A percentile compares a stretch with the other conserved stretches of the same genome.
phyloP scores from a whole-genome alignment of 805 yeast species.

The Kodamaea fukazawae region DNA sequence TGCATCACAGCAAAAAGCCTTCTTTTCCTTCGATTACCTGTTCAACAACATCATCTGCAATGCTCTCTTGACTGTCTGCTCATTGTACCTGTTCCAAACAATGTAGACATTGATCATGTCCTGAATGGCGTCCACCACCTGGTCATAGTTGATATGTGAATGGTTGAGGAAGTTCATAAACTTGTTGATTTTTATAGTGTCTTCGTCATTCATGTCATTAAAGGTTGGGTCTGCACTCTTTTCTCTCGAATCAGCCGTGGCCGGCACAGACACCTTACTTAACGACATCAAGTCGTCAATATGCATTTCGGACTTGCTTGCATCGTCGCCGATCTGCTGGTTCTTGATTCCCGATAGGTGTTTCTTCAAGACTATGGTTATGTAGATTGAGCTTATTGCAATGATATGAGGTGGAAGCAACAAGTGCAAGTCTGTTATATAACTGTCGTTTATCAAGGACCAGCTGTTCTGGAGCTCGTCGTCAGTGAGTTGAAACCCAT shows the following conservation, averaged over 20 bases:
- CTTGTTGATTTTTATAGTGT: slow-evolving; percentile 47
- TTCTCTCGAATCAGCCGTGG: slow-evolving; percentile 1
- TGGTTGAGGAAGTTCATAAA: slow-evolving; percentile 68
- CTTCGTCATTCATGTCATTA: slow-evolving; percentile 33
- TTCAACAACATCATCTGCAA: slow-evolving; percentile 42
- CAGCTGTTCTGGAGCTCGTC: slow-evolving; percentile 83
- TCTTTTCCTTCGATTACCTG: too few species aligned
- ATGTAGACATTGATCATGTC: slow-evolving; percentile 80
- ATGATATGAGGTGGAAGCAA: slow-evolving; percentile 86
- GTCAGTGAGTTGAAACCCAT: slow-evolving; percentile 41
- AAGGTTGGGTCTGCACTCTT: slow-evolving; percentile 14
- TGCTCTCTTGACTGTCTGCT: slow-evolving; percentile 50
- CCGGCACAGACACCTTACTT: slow-evolving; percentile 3
- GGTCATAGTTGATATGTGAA: slow-evolving; percentile 73
- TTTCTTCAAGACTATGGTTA: slow-evolving; percentile 61
- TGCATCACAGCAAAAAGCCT: too few species aligned
- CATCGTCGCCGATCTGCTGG: slow-evolving; percentile 11
- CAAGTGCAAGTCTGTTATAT: slow-evolving; percentile 80
- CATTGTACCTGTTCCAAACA: slow-evolving; percentile 85
- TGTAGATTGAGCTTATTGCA: slow-evolving; percentile 77
- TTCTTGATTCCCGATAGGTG: slow-evolving; percentile 24
- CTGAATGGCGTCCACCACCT: slow-evolving; percentile 79
- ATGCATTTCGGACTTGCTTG: slow-evolving; percentile 23
- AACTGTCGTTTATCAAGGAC: slow-evolving; percentile 87
- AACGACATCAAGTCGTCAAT: slow-evolving; percentile 38